phyloP scores from a whole-genome alignment of 2,329 filamentous ascomycete species.

The Aspergillus tanneri region DNA sequence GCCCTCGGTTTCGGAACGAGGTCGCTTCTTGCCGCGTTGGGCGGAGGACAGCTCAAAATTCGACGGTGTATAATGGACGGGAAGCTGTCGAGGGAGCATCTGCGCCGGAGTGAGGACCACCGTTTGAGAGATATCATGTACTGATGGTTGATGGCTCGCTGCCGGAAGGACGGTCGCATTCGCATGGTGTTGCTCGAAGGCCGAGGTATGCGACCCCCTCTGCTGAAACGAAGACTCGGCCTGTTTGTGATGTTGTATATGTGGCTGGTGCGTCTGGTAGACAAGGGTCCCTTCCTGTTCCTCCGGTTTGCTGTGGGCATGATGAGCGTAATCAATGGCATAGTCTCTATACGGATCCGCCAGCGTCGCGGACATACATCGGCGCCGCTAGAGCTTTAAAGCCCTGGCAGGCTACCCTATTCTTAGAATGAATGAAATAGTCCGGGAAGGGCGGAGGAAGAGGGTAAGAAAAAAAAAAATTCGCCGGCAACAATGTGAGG shows the following conservation, averaged over 20 bases:
- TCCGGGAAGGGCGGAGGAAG: slow-evolving; percentile 6
- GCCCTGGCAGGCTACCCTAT: slow-evolving; percentile 61
- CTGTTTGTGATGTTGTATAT: slow-evolving; percentile 39
- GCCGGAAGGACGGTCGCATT: slow-evolving; percentile 38
- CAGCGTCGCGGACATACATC: slow-evolving; percentile 69
- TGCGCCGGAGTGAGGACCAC: slow-evolving; percentile 35
- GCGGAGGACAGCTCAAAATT: slow-evolving; percentile 34
- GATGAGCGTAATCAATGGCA: slow-evolving; percentile 72
- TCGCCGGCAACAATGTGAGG: neutral
- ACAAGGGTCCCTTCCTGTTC: slow-evolving; percentile 64
- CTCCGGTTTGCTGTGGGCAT: slow-evolving; percentile 64
- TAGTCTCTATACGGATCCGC: slow-evolving; percentile 74
- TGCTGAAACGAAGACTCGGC: slow-evolving; percentile 35
- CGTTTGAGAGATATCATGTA: slow-evolving; percentile 34
- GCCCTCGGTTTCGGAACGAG: slow-evolving; percentile 32
- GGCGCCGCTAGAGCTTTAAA: slow-evolving; percentile 71
- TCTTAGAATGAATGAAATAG: slow-evolving; percentile 5
- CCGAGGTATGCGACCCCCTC: slow-evolving; percentile 32
- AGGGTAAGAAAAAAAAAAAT: neutral
- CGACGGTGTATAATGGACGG: slow-evolving; percentile 35
- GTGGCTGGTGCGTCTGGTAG: slow-evolving; percentile 54
- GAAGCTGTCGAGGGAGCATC: slow-evolving; percentile 35
- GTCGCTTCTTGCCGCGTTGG: slow-evolving; percentile 37
- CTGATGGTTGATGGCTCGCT: slow-evolving; percentile 29
- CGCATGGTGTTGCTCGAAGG: slow-evolving; percentile 42